phyloP scores from a whole-genome alignment of 148 eudicot genomes.

The Chenopodium album region DNA sequence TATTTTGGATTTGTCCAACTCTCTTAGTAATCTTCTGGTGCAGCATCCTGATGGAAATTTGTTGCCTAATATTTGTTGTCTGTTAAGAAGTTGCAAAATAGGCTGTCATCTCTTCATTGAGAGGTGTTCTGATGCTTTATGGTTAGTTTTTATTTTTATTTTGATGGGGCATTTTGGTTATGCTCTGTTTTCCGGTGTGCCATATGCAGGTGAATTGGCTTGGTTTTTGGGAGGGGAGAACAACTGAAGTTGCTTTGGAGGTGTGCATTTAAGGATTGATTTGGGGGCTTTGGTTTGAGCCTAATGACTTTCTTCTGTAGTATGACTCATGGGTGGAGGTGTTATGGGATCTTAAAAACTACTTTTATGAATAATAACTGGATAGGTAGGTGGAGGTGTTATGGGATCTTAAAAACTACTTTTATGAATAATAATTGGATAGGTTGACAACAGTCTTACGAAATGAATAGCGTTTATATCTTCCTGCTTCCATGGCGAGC shows the following conservation, averaged over 20 bases:
- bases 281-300: not conserved
- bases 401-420: not conserved
- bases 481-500: not conserved
- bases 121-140: slow-evolving; percentile 2
- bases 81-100: not conserved
- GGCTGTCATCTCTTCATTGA: not conserved
- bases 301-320: not conserved
- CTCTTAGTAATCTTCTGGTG: not conserved
- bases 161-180: not conserved
- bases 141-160: slow-evolving; percentile 1
- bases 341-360: not conserved
- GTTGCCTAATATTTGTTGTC: not conserved
- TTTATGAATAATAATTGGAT: not conserved
- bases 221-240: slow-evolving; percentile 1
- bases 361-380: not conserved
- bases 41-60: not conserved
- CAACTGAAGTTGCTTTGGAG: slow-evolving; percentile 2
- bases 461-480: not conserved
- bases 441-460: not conserved
- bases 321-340: not conserved
- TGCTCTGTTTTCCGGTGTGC: not conserved
- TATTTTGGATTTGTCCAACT: not conserved
- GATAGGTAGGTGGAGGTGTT: not conserved
- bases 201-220: slow-evolving; percentile 7
- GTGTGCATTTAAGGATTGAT: not conserved